Evolutionary conservation across 345 rosid species (phyloP), one percentile per base, ranked within the genome.

Genomic region (Lepidium africanum): DNA sequence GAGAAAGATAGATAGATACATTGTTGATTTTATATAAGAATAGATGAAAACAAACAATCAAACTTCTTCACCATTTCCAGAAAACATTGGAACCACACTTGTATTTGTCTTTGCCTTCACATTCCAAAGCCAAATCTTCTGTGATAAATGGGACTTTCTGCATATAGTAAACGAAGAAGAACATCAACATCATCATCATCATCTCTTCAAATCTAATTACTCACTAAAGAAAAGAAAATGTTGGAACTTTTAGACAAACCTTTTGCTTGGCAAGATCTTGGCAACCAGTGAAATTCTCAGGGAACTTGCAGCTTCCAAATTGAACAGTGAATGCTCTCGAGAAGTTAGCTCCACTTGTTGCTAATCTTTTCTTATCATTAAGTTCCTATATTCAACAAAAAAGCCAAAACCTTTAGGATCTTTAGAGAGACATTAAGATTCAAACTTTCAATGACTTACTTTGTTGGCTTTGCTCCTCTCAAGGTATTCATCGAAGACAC

Each of bases 221-320:
- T 6, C 47, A 37, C 10, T 1, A 15, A 7, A 35, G 13, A 58
- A 15, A 13, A 50, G 13, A 13, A 37, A 67, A 2, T 6, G 8
- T 69, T 11, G 16, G 0, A n/a, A 4, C 13, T 9, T 17, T 10
- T 49, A 43, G 50, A 45, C 11, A 15, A 39, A 94, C 99, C 96
- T 91, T 87, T 81, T 87, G 97, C 86, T 91, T 87, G 75, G 99
- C 97, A 69, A 91, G 99, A 81, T 87, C 99, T 78, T 94, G 97
- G 84, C 97, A 91, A 37, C 96, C 99, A 13, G 99, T 91, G 81
- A 94, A 94, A 84, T 94, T 94, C 76, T 91, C 91, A 2, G 99
- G 99, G 91, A 94, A 94, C 83, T 89, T 87, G 87, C 99, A 94
- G 50, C 83, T 65, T 33, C 99, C 97, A 41, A 91, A 91, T 74